phyloP scores from a whole-genome alignment of 2,329 filamentous ascomycete species.

The Aspergillus pseudonomiae region DNA sequence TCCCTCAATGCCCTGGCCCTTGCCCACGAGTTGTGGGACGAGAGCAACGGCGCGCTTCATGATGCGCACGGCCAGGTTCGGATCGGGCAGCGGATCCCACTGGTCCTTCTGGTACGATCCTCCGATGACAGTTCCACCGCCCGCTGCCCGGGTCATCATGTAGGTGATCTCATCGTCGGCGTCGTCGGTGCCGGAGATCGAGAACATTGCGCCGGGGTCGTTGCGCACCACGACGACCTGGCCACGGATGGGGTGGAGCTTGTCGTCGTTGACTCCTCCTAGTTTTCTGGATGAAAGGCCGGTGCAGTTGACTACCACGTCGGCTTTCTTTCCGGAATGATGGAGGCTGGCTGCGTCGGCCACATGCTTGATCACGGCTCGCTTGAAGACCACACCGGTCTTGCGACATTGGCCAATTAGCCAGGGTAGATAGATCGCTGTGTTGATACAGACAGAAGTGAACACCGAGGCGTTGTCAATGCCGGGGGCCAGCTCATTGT shows the following conservation, averaged over 20 bases:
- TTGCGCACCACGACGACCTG: conserved; percentile 86
- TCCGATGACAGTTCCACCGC: conserved; percentile 85
- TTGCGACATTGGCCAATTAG: conserved; percentile 78
- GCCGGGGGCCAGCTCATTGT: conserved; percentile 61
- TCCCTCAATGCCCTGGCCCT: conserved; percentile 66
- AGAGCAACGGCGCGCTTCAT: conserved; percentile 66
- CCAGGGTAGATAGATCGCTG: conserved; percentile 83
- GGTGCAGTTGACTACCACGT: conserved; percentile 81
- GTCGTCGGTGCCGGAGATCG: conserved; percentile 73
- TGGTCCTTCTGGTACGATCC: conserved; percentile 78
- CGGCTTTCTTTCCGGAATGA: conserved; percentile 59
- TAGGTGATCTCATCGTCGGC: conserved; percentile 74
- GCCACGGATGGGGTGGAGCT: conserved; percentile 75
- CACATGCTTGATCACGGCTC: conserved; percentile 70
- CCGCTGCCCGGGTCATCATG: conserved; percentile 74
- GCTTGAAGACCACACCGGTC: conserved; percentile 69
- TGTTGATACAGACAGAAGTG: conserved; percentile 89
- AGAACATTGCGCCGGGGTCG: conserved; percentile 70
- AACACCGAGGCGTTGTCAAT: conserved; percentile 75
- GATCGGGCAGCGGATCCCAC: conserved; percentile 79
- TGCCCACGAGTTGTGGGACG: conserved; percentile 51
- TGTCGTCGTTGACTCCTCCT: conserved; percentile 77
- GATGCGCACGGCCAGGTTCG: conserved; percentile 77
- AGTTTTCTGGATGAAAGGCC: conserved; percentile 75
- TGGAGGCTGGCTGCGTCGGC: conserved; percentile 67